These are phyloP conservation scores for Lonicera japonica DNA, from an alignment of 129 eudicot genomes.

Conservation along the genomic window DNA sequence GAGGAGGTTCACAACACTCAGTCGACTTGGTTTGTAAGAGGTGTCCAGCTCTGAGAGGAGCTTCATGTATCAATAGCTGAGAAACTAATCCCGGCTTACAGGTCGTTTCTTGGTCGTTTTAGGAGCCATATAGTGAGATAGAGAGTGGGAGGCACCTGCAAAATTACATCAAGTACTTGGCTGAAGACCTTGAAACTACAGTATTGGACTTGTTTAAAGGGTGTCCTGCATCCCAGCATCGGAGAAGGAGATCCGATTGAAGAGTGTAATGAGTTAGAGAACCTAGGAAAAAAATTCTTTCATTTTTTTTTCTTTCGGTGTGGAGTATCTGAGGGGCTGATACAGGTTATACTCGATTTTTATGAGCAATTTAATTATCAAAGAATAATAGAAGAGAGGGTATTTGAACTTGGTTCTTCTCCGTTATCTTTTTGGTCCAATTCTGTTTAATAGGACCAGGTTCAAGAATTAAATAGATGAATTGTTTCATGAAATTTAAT, in stretches of 20 bases:
- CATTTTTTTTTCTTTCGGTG: conserved; percentile 31
- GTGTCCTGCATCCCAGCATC: conserved; percentile 44
- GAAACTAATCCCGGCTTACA: conserved; percentile 57
- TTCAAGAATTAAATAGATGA: too few relatives aligned
- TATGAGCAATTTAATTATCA: conserved; percentile 7
- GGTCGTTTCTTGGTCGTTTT: conserved; percentile 66
- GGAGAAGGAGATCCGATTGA: conserved; percentile 54
- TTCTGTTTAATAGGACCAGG: too few relatives aligned
- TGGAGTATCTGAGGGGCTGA: conserved; percentile 26
- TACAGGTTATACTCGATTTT: conserved; percentile 18
- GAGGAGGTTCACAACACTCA: conserved; percentile 66
- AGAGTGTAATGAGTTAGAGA: conserved; percentile 17
- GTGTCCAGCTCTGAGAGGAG: conserved; percentile 65
- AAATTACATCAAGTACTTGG: conserved; percentile 69
- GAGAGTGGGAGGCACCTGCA: conserved; percentile 80
- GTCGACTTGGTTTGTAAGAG: conserved; percentile 65
- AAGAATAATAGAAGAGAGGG: conserved; percentile 20
- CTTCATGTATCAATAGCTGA: conserved; percentile 59
- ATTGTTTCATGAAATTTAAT: too few relatives aligned
- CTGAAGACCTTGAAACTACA: conserved; percentile 64
- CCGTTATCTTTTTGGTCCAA: too few relatives aligned
- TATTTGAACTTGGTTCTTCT: too few relatives aligned
- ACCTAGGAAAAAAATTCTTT: conserved; percentile 52
- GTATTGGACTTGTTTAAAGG: conserved; percentile 83
- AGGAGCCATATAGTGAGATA: conserved; percentile 74